These are phyloP conservation scores for Dendrobium nobile DNA, from an alignment of 106 monocot genomes.

Conservation along the genomic window DNA sequence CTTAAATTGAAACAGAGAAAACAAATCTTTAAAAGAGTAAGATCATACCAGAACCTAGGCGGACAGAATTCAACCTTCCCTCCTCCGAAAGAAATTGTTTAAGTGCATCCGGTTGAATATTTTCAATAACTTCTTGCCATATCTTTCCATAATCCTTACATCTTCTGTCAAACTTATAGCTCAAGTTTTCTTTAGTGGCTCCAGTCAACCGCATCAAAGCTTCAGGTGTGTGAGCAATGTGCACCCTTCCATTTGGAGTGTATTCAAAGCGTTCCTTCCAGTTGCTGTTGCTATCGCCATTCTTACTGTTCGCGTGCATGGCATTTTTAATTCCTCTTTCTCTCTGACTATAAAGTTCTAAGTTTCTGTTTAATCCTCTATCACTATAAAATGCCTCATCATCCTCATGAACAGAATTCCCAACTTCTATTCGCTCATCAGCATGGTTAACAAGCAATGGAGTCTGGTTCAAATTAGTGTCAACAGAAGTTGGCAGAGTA, in stretches of 20 bases:
- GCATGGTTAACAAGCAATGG: slow-evolving; percentile 23
- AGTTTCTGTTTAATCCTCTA: slow-evolving; percentile 11
- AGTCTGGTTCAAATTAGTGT: slow-evolving; percentile 39
- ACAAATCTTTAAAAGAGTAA: neutral
- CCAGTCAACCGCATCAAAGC: neutral
- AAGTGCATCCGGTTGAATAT: slow-evolving; percentile 18
- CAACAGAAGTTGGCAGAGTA: slow-evolving; percentile 44
- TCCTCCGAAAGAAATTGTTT: slow-evolving; percentile 18
- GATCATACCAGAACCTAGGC: slow-evolving; percentile 18
- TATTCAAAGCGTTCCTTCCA: slow-evolving; percentile 8
- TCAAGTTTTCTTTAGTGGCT: neutral
- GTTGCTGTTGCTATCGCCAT: neutral
- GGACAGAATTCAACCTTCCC: slow-evolving; percentile 15
- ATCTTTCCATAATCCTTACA: slow-evolving; percentile 10
- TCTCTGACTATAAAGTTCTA: slow-evolving; percentile 5
- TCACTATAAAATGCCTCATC: slow-evolving; percentile 13
- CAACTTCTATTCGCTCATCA: slow-evolving; percentile 11
- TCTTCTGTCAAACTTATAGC: slow-evolving; percentile 13
- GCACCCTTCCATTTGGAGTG: slow-evolving; percentile 9
- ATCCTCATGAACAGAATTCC: slow-evolving; percentile 11
- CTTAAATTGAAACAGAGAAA: neutral
- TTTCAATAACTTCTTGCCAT: slow-evolving; percentile 24
- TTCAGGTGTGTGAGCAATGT: slow-evolving; percentile 7
- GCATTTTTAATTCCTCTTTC: slow-evolving; percentile 5
- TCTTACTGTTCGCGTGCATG: slow-evolving; percentile 10